Conservation (phyloP, 1,284 basidiomycete genomes). For the Kalmanozyma brasiliensis region DNA sequence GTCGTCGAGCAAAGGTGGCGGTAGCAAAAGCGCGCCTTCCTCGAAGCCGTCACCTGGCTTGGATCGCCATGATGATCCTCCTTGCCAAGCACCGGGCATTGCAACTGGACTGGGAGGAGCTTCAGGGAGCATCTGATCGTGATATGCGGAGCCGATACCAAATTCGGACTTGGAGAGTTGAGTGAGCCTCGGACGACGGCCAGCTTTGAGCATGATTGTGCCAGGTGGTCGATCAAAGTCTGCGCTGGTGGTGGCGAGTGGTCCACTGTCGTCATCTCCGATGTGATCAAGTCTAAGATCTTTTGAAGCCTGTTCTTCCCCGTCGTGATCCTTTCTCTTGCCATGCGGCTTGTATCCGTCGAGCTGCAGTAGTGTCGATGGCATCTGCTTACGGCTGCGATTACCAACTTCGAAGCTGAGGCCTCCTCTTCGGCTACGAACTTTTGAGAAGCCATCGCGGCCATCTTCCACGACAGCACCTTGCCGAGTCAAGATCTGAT, state of each 20-base stretch:
- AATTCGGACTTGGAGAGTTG: constrained; percentile 33
- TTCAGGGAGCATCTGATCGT: constrained; percentile 37
- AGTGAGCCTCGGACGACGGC: constrained; percentile 15
- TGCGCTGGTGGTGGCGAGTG: neutral
- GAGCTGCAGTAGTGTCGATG: constrained; percentile 28
- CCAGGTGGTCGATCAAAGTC: constrained; percentile 9
- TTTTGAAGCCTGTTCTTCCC: neutral
- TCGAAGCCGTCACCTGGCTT: constrained; percentile 49
- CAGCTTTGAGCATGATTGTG: constrained; percentile 34
- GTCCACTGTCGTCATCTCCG: neutral
- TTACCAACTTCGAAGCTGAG: constrained; percentile 44
- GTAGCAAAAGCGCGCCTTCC: constrained; percentile 60
- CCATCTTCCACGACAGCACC: constrained; percentile 32
- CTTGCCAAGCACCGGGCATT: constrained; percentile 65
- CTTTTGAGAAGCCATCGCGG: constrained; percentile 25
- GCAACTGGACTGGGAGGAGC: constrained; percentile 61
- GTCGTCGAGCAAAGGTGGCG: constrained; percentile 63
- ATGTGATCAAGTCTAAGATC: neutral
- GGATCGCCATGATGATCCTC: constrained; percentile 45
- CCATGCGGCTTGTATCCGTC: constrained; percentile 10
- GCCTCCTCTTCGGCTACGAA: constrained; percentile 34
- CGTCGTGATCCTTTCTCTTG: constrained; percentile 1
- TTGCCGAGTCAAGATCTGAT: constrained; percentile 25
- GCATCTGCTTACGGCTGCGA: constrained; percentile 15
- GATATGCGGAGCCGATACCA: constrained; percentile 47